Base-by-base conservation (phyloP, 345 rosid species). In the Mangifera indica region DNA sequence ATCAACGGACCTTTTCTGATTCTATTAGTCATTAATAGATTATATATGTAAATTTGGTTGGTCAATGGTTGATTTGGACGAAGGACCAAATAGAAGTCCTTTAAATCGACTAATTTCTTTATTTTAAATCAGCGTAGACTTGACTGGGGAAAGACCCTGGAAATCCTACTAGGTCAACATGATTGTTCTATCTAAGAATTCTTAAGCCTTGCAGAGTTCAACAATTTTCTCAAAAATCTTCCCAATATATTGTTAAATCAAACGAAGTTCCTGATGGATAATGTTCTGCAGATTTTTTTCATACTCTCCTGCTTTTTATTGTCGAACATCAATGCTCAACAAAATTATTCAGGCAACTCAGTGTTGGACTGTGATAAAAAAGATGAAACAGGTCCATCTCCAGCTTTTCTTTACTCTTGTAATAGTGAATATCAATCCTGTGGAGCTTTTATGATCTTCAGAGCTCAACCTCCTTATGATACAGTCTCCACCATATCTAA, bases 321-420 rank as follows among this genome's bases (percentile, higher is more conserved):
- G 48, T 61, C 46, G 22, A 60, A 49, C 52, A 24, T 75, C 72
- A 29, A 60, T 42, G 78, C 79, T 22, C 79, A 72, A 49, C 78
- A 75, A 64, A 75, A 26, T 66, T 78, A 75, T 45, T 72, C 82
- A 66, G 80, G 75, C 54, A 81, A 81, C 32, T 29, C 32, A 29
- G 32, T 29, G 2, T 1, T 29, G 32, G 32, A 29, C 32, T 29
- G 32, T 29, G 32, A 29, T 3, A 29, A 29, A 1, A 29, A 29
- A 29, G 32, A 29, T 29, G 32, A 29, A 29, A 29, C 60, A 34
- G 63, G 63, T 5, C 68, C 84, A 11, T 72, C 79, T 60, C 63
- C 79, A 46, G 84, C 77, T 72, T 75, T 81, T 63, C 84, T 77
- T 49, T 81, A 75, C 66, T 60, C 81, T 40, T 75, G 81, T 77